A percentile compares a stretch with the other conserved stretches of the same genome.
Evolutionary conservation across 306 rosid species (phyloP).

Genomic region (Echinosophora koreensis): DNA sequence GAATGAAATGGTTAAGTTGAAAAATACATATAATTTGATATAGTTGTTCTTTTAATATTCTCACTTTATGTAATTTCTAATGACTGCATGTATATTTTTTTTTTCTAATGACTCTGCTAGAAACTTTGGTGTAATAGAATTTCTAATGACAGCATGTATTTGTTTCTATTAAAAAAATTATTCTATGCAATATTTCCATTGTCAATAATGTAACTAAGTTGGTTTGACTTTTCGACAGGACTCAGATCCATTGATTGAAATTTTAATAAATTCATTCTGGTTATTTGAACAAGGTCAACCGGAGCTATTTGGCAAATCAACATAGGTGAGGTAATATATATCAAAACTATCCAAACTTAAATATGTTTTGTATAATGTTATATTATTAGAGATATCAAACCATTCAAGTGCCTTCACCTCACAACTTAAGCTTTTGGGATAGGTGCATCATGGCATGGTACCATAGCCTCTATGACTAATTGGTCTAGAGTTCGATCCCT

Average conservation of each 20-base stretch:
- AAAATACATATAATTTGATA: neutral
- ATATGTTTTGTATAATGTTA: too few relatives aligned
- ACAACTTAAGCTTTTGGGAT: too few relatives aligned
- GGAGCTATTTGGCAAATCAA: neutral
- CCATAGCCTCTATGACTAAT: too few relatives aligned
- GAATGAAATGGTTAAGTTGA: neutral
- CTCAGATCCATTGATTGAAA: slow-evolving; percentile 30
- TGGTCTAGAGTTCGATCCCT: too few relatives aligned
- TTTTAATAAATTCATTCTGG: slow-evolving; percentile 33
- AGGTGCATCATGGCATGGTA: too few relatives aligned
- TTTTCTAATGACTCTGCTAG: neutral
- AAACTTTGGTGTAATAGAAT: neutral
- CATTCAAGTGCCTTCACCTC: too few relatives aligned
- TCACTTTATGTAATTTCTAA: too few relatives aligned
- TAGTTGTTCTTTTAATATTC: neutral
- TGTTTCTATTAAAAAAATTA: neutral
- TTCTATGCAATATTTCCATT: neutral
- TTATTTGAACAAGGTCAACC: neutral
- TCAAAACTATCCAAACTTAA: neutral
- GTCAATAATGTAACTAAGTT: neutral
- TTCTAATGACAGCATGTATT: too few relatives aligned
- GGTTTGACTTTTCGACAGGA: slow-evolving; percentile 14
- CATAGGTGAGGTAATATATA: slow-evolving; percentile 30
- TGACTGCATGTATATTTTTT: too few relatives aligned
- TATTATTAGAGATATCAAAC: too few relatives aligned